Evolutionary conservation across 106 monocot species (phyloP).

Genomic region (Dactylorhiza incarnata): DNA sequence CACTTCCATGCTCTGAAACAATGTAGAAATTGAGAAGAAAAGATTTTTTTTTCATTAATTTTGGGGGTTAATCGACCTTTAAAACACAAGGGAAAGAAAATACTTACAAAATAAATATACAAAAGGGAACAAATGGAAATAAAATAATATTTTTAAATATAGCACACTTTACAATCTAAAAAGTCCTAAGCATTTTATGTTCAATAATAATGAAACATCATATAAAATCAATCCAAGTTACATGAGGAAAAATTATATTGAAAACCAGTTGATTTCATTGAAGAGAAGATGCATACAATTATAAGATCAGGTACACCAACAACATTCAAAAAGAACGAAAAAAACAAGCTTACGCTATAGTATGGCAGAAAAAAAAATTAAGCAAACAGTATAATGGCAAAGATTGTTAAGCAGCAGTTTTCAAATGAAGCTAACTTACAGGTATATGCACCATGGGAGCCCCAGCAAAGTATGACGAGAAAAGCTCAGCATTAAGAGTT

Average conservation of each 20-base stretch:
- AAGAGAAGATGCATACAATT: neutral
- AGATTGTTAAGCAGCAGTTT: neutral
- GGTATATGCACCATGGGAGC: slow-evolving; percentile 95
- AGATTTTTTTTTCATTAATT: too few species aligned
- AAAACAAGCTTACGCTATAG: neutral
- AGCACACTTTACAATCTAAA: too few species aligned
- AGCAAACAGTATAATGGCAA: neutral
- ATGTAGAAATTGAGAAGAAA: too few species aligned
- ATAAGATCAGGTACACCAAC: neutral
- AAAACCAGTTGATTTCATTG: neutral
- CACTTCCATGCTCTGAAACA: too few species aligned
- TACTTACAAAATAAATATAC: too few species aligned
- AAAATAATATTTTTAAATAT: too few species aligned
- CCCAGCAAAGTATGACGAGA: slow-evolving; percentile 93
- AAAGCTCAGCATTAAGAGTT: slow-evolving; percentile 96
- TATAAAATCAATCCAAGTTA: neutral
- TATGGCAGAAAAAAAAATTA: neutral
- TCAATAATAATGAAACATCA: too few species aligned
- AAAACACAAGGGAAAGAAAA: too few species aligned
- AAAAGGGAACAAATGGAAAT: too few species aligned
- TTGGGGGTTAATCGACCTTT: too few species aligned
- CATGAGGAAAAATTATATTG: neutral
- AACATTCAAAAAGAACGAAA: neutral
- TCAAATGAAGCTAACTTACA: slow-evolving; percentile 37
- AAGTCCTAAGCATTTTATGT: too few species aligned